Conservation (phyloP, 805 yeast genomes). For the Ogataea pini region DNA sequence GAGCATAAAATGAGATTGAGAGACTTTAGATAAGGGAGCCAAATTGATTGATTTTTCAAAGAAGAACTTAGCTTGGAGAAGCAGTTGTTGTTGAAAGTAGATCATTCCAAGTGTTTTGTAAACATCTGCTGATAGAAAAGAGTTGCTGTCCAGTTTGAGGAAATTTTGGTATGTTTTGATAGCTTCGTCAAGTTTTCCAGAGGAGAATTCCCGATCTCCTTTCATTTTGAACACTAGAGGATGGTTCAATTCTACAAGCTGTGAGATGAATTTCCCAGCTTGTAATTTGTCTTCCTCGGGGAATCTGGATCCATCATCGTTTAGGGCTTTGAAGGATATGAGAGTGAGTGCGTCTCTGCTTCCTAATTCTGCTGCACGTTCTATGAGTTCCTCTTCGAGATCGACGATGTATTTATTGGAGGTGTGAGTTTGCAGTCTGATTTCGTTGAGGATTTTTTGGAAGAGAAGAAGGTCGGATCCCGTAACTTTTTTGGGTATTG, state of each 20-base stretch:
- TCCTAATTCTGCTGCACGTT: slow-evolving; percentile 81
- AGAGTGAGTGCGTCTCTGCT: slow-evolving; percentile 77
- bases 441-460: slow-evolving; percentile 63
- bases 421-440: slow-evolving; percentile 61
- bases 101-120: slow-evolving; percentile 64
- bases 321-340: slow-evolving; percentile 65
- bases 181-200: slow-evolving; percentile 54
- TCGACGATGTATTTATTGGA: slow-evolving; percentile 55
- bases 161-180: slow-evolving; percentile 59
- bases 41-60: slow-evolving; percentile 61
- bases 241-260: slow-evolving; percentile 60
- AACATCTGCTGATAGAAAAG: slow-evolving; percentile 71
- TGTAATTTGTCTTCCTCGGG: slow-evolving; percentile 56
- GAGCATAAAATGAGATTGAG: slow-evolving; percentile 73
- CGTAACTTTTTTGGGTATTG: slow-evolving; percentile 37
- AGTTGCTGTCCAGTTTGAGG: slow-evolving; percentile 54
- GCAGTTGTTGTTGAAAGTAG: slow-evolving; percentile 53
- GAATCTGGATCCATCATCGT: slow-evolving; percentile 30
- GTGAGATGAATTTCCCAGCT: slow-evolving; percentile 61
- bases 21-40: slow-evolving; percentile 65
- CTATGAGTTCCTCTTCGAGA: slow-evolving; percentile 73
- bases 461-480: slow-evolving; percentile 66
- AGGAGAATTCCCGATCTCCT: slow-evolving; percentile 69
- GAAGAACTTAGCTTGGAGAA: slow-evolving; percentile 52
- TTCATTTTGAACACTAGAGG: slow-evolving; percentile 75